These are phyloP conservation scores for Pseudogymnoascus sp. DNA, from an alignment of 2,329 filamentous ascomycete species.

Conservation along the genomic window DNA sequence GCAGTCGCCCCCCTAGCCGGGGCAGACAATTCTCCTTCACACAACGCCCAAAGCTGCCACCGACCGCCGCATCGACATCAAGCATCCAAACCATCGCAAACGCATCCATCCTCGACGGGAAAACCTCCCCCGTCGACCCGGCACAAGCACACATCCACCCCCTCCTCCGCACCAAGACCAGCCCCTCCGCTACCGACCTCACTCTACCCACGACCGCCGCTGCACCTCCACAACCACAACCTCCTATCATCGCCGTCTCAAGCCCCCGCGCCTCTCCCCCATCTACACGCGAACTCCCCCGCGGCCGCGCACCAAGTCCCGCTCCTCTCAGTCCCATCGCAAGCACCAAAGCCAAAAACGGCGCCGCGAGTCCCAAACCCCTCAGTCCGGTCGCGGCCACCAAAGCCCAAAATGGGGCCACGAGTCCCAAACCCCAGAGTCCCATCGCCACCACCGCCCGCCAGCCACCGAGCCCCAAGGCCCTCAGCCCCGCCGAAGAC, in stretches of 20 bases:
- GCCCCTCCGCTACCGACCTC: background rate
- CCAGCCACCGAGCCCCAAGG: background rate
- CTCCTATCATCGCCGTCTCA: background rate
- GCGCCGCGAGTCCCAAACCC: background rate
- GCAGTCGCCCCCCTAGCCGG: background rate
- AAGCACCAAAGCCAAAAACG: background rate
- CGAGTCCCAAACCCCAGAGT: background rate
- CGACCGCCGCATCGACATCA: background rate
- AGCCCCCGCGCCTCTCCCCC: background rate
- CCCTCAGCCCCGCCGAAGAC: background rate
- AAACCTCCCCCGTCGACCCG: background rate
- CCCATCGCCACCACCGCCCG: background rate
- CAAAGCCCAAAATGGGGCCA: background rate
- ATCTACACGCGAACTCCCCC: background rate
- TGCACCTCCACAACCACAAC: background rate
- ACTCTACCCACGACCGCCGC: background rate
- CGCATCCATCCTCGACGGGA: background rate
- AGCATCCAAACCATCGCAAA: background rate
- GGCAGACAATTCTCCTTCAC: background rate
- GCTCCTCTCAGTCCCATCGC: background rate
- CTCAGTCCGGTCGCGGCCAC: background rate
- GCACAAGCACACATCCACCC: slow-evolving; percentile 4
- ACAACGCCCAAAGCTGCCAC: background rate
- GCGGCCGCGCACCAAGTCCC: background rate
- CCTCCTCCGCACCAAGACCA: background rate